These are phyloP conservation scores for barrel medic (Medicago truncatula) DNA, from an alignment of 306 rosid species.

Conservation along the genomic window DNA sequence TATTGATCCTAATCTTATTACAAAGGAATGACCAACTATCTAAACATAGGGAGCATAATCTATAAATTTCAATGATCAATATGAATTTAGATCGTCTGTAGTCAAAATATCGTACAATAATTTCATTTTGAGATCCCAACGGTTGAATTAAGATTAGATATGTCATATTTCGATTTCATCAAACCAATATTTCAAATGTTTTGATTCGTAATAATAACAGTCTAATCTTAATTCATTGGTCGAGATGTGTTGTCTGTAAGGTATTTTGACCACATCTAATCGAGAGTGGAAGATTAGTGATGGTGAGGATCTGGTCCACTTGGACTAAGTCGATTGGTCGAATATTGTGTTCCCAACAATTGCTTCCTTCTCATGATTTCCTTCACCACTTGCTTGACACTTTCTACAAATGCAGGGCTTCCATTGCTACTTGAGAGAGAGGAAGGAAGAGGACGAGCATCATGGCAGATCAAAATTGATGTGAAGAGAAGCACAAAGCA, in stretches of 20 bases:
- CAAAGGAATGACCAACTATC: neutral
- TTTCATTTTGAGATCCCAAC: neutral
- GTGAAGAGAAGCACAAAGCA: constrained; percentile 46
- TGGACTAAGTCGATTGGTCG: constrained; percentile 50
- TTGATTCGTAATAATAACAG: neutral
- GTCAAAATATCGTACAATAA: neutral
- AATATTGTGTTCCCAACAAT: constrained; percentile 37
- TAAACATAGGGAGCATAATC: neutral
- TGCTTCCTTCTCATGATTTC: constrained; percentile 45
- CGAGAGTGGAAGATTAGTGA: constrained; percentile 35
- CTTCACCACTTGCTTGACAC: constrained; percentile 47
- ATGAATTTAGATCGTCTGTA: neutral
- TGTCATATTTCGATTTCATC: neutral
- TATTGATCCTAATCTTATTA: neutral
- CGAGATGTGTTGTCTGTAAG: neutral
- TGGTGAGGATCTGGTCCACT: constrained; percentile 60
- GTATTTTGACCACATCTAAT: neutral
- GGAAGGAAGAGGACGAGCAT: constrained; percentile 35
- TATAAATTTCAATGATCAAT: neutral
- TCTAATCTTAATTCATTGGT: neutral
- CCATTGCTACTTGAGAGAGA: neutral
- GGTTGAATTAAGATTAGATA: neutral
- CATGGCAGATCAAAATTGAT: constrained; percentile 35
- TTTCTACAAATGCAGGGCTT: constrained; percentile 33
- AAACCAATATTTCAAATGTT: neutral